Evolutionary conservation across 2,329 filamentous ascomycete genomes (phyloP), one percentile per base, ranked within the genome.

Genomic region (Penicillium sp.): DNA sequence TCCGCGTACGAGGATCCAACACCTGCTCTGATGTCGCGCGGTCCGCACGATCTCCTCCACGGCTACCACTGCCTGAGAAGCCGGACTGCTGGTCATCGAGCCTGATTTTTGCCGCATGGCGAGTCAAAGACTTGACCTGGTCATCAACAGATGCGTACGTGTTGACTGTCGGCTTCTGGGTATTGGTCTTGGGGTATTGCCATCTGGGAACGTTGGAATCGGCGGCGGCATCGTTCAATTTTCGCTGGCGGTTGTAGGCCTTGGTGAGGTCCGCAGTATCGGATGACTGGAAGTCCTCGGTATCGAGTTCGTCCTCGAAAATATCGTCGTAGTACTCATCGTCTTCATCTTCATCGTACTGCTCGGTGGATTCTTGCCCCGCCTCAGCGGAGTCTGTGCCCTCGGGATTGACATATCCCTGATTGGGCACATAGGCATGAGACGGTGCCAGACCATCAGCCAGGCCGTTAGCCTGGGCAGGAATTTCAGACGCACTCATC

Each of bases 21-120:
- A 98, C 93, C 70, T 96, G 89, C 69, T 98, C 93, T 60, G 83
- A 89, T 12, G 93, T 98, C 44, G 93, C 92, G 51, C 93, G 84
- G 68, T 98, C 92, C 47, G 88, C 86, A 77, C 93, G 95, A 72
- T 96, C 91, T 46, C 62, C 69, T 35, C 66, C 68, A 55, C 66
- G 66, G 33, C 12, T 37, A 27, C 70, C 72, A 43, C 77, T 79
- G 15, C 70, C 73, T 9, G 71, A 73, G 27, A 81, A 68, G 0
- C 79, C 79, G 24, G 79, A 74, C 49, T 79, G 76, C 13, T 76
- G 63, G 55, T 79, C 81, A 65, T 91, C 87, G 27, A 96, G 80
- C 44, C 86, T 83, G 59, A 97, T 87, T 74, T 95, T 95, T 52
- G 81, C 81, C 1, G 91, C 90, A 75, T 96, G 89, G 59, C 86